phyloP scores from a whole-genome alignment of 2,329 filamentous ascomycete species.

The Dothistroma septosporum region DNA sequence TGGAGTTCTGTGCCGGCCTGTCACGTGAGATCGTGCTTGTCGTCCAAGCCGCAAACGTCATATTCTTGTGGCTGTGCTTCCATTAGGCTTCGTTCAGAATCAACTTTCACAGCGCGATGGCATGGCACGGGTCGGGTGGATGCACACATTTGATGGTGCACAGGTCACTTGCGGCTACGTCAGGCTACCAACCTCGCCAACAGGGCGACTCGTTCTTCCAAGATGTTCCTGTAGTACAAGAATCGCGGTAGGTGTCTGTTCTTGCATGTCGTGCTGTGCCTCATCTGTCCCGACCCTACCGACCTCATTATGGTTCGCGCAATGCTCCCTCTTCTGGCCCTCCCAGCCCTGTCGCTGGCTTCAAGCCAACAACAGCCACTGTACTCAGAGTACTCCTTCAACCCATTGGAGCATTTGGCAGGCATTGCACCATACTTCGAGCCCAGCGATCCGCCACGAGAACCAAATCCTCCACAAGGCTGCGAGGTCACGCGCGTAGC shows the following conservation, averaged over 20 bases:
- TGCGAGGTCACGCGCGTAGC: constrained; percentile 50
- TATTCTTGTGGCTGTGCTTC: no score
- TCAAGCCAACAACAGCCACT: constrained; percentile 27
- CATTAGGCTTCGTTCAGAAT: no score
- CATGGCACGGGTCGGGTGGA: no score
- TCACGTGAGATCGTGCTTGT: no score
- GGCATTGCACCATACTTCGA: constrained; percentile 51
- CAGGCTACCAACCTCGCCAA: neutral
- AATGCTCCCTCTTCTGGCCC: constrained; percentile 7
- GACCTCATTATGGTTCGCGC: neutral
- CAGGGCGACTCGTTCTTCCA: neutral
- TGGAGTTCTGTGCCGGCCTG: no score
- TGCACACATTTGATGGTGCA: no score
- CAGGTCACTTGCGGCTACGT: neutral
- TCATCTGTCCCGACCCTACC: neutral
- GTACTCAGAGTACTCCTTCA: constrained; percentile 40
- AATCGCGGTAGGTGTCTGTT: neutral
- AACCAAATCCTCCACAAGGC: constrained; percentile 47
- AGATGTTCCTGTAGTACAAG: neutral
- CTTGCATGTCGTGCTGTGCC: neutral
- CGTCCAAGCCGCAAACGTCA: no score
- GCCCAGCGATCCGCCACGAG: constrained; percentile 44
- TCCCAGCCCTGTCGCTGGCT: constrained; percentile 19
- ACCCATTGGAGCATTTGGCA: constrained; percentile 48
- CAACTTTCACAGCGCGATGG: no score